Percentiles rank a stretch among this genome's conserved stretches.
Conservation (phyloP, 768 basidiomycete species). For the Udeniomyces megalosporus region DNA sequence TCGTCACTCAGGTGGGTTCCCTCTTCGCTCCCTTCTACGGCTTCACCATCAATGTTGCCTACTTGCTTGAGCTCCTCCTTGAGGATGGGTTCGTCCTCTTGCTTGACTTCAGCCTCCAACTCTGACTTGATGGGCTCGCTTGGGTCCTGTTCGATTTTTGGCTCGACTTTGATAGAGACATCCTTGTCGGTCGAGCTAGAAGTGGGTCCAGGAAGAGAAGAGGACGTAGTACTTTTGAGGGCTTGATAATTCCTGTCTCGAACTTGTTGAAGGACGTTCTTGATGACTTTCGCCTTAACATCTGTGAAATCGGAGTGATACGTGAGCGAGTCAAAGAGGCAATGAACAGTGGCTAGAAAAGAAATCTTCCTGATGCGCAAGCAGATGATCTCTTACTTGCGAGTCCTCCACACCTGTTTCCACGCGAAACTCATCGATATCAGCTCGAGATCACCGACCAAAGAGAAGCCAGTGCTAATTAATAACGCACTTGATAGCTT, state of each 20-base stretch:
- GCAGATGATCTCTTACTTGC: too few relatives aligned
- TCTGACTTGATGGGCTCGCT: background rate
- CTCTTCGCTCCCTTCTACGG: background rate
- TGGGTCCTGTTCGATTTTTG: background rate
- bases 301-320: background rate
- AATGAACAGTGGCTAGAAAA: too few relatives aligned
- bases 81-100: background rate
- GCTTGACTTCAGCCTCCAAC: background rate
- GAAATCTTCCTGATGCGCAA: too few relatives aligned
- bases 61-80: background rate
- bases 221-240: background rate
- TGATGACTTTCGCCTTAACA: conserved; percentile 10
- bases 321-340: too few relatives aligned
- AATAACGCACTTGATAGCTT: background rate
- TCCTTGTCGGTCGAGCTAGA: background rate
- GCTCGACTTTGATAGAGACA: background rate
- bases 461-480: background rate
- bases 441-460: background rate
- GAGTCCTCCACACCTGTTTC: conserved; percentile 13
- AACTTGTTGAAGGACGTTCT: background rate
- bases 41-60: background rate
- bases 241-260: background rate
- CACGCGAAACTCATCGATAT: too few relatives aligned
- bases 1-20: background rate
- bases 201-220: background rate